Conservation (phyloP, 2,329 filamentous ascomycete genomes). For the Apiospora saccharicola region DNA sequence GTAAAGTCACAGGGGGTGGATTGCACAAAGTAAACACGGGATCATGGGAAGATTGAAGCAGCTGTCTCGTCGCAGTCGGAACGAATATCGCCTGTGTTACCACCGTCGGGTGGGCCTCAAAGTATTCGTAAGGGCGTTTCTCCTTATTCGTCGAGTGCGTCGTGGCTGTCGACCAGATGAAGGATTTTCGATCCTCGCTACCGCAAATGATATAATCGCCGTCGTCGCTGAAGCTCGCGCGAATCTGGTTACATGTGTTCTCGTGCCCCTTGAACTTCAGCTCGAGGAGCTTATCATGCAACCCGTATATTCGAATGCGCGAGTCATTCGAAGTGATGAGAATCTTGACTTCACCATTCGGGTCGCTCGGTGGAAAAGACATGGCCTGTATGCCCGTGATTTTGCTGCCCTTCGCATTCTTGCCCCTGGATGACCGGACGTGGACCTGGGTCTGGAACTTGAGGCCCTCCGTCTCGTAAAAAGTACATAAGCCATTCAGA, state of each 20-base stretch:
- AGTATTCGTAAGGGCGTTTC: slow-evolving; percentile 84
- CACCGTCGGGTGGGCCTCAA: slow-evolving; percentile 88
- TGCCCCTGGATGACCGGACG: slow-evolving; percentile 89
- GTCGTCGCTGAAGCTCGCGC: slow-evolving; percentile 88
- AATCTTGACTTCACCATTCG: slow-evolving; percentile 76
- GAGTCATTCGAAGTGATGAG: slow-evolving; percentile 96
- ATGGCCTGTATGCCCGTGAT: slow-evolving; percentile 92
- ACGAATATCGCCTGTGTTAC: slow-evolving; percentile 91
- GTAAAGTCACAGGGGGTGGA: slow-evolving; percentile 84
- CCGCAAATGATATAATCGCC: slow-evolving; percentile 88
- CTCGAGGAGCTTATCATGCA: slow-evolving; percentile 84
- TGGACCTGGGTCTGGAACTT: slow-evolving; percentile 87
- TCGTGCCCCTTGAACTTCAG: slow-evolving; percentile 92
- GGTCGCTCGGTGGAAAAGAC: slow-evolving; percentile 56
- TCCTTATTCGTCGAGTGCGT: slow-evolving; percentile 73
- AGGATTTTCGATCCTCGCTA: slow-evolving; percentile 88
- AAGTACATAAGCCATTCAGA: slow-evolving; percentile 83
- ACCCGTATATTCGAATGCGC: slow-evolving; percentile 85
- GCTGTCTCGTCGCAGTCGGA: slow-evolving; percentile 76
- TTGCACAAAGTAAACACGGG: slow-evolving; percentile 98
- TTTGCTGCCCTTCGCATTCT: slow-evolving; percentile 95
- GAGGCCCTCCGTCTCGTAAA: slow-evolving; percentile 92
- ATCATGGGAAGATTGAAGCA: slow-evolving; percentile 83
- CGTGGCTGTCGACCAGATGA: slow-evolving; percentile 81
- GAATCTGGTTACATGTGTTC: slow-evolving; percentile 89